Evolutionary conservation across 2,329 filamentous ascomycete species (phyloP).

Genomic region (Juglanconis oblonga): DNA sequence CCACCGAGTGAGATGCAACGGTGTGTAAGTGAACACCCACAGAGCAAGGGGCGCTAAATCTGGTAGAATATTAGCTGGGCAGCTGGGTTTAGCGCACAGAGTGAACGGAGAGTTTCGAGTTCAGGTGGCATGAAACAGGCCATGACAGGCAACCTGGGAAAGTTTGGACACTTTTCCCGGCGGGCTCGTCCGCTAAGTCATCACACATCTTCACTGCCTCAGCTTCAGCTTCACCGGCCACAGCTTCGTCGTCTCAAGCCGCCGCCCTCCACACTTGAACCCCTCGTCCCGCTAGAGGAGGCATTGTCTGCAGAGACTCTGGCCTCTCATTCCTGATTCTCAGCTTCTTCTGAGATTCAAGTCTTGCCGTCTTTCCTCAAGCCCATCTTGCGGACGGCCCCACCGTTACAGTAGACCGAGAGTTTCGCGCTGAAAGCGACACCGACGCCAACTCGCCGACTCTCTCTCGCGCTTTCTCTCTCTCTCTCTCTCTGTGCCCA

Average conservation of each 20-base stretch:
- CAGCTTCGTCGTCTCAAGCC: background rate
- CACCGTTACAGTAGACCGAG: background rate
- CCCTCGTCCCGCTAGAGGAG: background rate
- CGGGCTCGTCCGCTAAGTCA: background rate
- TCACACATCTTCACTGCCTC: background rate
- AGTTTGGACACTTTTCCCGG: background rate
- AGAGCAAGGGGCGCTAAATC: background rate
- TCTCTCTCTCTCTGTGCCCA: background rate
- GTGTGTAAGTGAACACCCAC: background rate
- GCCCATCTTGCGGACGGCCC: background rate
- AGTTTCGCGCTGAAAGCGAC: background rate
- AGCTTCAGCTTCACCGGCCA: background rate
- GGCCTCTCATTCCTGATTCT: background rate
- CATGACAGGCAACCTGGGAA: background rate
- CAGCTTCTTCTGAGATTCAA: background rate
- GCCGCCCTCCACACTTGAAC: background rate
- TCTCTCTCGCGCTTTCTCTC: background rate
- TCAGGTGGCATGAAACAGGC: conserved; percentile 5
- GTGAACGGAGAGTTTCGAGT: background rate
- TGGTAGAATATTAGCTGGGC: background rate
- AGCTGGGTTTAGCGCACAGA: background rate
- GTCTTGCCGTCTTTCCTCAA: background rate
- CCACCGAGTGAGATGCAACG: background rate
- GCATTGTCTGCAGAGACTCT: background rate
- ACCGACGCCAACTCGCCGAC: background rate